A percentile compares a stretch with the other conserved stretches of the same genome.
phyloP scores from a whole-genome alignment of 306 rosid genomes.

The Elaeagnus macrophylla region DNA sequence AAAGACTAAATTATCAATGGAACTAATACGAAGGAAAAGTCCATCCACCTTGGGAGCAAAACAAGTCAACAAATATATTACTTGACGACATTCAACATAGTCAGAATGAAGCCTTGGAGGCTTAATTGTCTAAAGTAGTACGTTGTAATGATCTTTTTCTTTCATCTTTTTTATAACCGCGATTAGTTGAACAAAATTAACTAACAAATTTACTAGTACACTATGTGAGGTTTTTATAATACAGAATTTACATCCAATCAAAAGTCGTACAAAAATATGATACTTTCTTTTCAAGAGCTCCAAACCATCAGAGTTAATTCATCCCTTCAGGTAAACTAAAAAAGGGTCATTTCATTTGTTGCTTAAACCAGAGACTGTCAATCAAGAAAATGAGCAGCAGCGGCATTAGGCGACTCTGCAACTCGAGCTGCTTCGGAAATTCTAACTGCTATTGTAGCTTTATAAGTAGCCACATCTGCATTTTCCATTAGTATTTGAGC shows the following conservation, averaged over 20 bases:
- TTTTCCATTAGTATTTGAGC: conserved; percentile 55
- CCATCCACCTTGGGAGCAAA: too few species aligned
- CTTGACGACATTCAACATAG: too few species aligned
- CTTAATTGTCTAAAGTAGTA: too few species aligned
- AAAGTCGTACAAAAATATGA: conserved; percentile 59
- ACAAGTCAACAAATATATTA: too few species aligned
- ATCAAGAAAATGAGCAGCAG: conserved; percentile 48
- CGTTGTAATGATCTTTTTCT: neutral
- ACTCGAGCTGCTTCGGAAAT: conserved; percentile 52
- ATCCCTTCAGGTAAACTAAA: conserved; percentile 11
- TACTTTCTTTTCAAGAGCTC: conserved; percentile 15
- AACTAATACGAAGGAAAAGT: too few species aligned
- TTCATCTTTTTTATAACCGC: conserved; percentile 14
- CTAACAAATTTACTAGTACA: conserved; percentile 28
- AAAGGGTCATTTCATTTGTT: conserved; percentile 12
- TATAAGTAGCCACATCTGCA: conserved; percentile 62
- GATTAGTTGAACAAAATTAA: conserved; percentile 16
- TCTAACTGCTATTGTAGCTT: conserved; percentile 44
- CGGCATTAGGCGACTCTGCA: conserved; percentile 25
- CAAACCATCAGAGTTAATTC: conserved; percentile 13
- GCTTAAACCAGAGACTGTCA: conserved; percentile 12
- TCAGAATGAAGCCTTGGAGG: too few species aligned
- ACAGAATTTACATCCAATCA: conserved; percentile 38
- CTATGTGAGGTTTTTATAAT: conserved; percentile 41
- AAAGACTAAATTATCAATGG: too few species aligned